Conservation (phyloP, 768 basidiomycete genomes). For the Mycena vitilis region DNA sequence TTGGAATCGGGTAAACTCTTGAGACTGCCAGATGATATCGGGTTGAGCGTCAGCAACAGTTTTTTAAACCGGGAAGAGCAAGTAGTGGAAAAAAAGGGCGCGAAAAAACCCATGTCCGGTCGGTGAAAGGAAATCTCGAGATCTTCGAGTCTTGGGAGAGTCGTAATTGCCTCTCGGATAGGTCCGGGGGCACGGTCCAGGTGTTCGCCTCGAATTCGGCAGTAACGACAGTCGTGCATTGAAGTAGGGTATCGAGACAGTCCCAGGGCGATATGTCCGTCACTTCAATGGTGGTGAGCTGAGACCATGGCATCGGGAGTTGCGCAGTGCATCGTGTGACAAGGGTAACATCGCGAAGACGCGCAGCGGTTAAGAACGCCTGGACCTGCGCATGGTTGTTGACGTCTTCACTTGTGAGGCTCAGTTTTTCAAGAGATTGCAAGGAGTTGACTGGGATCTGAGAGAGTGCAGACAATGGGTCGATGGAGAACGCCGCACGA, state of each 20-base stretch:
- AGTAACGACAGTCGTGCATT: slow-evolving; percentile 6
- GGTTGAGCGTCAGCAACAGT: neutral
- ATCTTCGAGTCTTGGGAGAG: neutral
- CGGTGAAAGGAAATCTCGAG: neutral
- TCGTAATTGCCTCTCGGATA: neutral
- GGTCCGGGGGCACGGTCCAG: slow-evolving; percentile 6
- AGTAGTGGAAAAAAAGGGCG: slow-evolving; percentile 20
- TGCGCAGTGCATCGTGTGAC: neutral
- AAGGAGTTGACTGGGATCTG: neutral
- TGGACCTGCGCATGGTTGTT: too few species aligned
- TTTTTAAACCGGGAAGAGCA: slow-evolving; percentile 17
- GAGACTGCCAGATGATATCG: neutral
- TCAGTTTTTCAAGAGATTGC: neutral
- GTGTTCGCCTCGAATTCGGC: neutral
- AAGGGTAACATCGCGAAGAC: neutral
- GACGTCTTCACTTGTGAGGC: neutral
- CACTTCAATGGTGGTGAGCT: slow-evolving; percentile 9
- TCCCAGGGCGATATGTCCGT: neutral
- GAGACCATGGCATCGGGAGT: slow-evolving; percentile 22
- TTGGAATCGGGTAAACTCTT: slow-evolving; percentile 20
- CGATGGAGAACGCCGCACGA: neutral
- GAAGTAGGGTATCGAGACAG: slow-evolving; percentile 13
- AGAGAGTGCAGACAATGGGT: neutral
- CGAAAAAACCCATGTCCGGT: too few species aligned
- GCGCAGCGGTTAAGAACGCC: neutral